Base-by-base conservation (phyloP, 768 basidiomycete genomes). In the Cyclocybe aegerita region DNA sequence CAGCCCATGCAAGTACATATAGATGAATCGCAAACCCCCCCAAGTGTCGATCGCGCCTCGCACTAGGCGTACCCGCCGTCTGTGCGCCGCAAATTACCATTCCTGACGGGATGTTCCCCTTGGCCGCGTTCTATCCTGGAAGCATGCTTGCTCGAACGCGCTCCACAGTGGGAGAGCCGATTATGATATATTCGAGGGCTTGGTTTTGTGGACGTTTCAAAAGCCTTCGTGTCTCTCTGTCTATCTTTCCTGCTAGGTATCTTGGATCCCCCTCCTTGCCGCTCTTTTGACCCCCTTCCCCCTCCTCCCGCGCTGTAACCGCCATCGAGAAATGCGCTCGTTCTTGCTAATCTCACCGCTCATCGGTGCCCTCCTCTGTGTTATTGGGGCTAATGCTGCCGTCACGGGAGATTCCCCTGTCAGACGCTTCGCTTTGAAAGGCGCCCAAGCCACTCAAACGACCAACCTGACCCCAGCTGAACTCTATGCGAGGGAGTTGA, bases 281-380 rank as follows among this genome's bases (percentile, higher is more conserved):
- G 30, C n/a, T 37, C 7, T 30, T 36, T 34, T 48, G 23, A 30
- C 23, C 23, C 23, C 23, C 23, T 23, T 23, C 23, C 23, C 23
- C 23, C 23, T 23, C 23, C 23, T 23, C 23, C 23, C 23, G 5
- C 23, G 23, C 23, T 5, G 23, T 23, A 23, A 23, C 23, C 23
- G 5, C 23, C 23, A 23, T 2, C 23, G 33, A 39, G 39, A 29
- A 48, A 49, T 49, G 48, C 48, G 48, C 15, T 35, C 31, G 17
- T 49, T 37, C 41, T 16, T 43, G 16, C 15, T 43, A 9, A 42
- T 49, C n/a, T 16, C 41, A 33, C 36, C 48, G 33, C 31, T 49
- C 29, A 30, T 42, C 23, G 23, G 23, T 33, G 23, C 32, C n/a
- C 12, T 43, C 11, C 41, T 49, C 34, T 34, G 34, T 16, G 35